Base-by-base conservation (phyloP, 805 yeast species). In the Metschnikowia chrysomelidarum region DNA sequence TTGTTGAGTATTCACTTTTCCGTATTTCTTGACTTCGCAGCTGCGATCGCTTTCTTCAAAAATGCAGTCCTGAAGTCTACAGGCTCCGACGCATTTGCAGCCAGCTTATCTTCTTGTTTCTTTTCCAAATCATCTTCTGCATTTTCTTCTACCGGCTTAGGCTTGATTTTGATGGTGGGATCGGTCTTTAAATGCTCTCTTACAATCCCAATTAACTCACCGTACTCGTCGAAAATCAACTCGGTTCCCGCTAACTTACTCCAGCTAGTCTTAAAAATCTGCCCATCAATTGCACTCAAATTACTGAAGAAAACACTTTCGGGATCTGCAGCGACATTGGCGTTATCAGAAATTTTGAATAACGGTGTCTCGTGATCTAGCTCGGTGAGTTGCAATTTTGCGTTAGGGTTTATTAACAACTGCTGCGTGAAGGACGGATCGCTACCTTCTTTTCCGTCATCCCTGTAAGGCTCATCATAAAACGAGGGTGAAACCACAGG, bases 241-340 rank as follows among this genome's bases (percentile, higher is more conserved):
- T 67, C 96, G 0, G 94, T 83, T 0, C 98, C 98, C 1, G 86
- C 80, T 3, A 87, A 59, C 36, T 74, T 74, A 27, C 72, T 69
- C 96, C 97, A 89, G 15, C 68, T 62, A 2, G 95, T 93, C 56
- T 78, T 76, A 54, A 78, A 87, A 4, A 86, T 59, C 24, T 72
- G 65, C 13, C 70, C 71, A 40, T 67, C 71, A 3, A 62, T 57
- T 6, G 64, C 56, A 15, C 59, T 51, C 20, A 64, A 37, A 28
- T 61, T 52, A 41, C 58, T 56, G 24, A 58, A 46, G 6, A 38
- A 23, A 23, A 40, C 24, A 22, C 44, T 44, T 14, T 48, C 46
- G 2, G 49, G 49, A 23, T 48, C 52, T 2, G 51, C 49, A 5
- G 47, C 37, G 3, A 38, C 38, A 12, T 41, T 46, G 29, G 50